Conservation (phyloP, 2,329 filamentous ascomycete species). For the Ophiostoma himal-ulmi region DNA sequence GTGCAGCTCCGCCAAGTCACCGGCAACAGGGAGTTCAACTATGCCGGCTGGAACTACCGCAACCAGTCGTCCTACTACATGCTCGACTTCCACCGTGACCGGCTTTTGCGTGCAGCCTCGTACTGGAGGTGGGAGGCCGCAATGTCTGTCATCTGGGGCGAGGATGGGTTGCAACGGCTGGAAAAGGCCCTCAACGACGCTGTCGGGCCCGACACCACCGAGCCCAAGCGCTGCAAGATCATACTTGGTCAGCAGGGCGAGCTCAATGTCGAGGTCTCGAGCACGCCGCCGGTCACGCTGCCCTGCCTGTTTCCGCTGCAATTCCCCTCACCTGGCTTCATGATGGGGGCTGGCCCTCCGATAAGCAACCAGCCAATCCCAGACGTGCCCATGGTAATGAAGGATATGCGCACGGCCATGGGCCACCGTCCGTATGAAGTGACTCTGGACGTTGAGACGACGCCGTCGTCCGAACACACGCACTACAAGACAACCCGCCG, state of each 20-base stretch:
- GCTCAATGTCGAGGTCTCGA: constrained; percentile 40
- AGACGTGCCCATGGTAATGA: neutral
- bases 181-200: constrained; percentile 30
- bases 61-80: constrained; percentile 66
- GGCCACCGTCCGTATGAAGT: constrained; percentile 37
- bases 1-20: constrained; percentile 45
- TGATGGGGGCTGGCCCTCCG: constrained; percentile 23
- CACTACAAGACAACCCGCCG: constrained; percentile 80
- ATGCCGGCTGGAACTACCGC: constrained; percentile 49
- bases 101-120: constrained; percentile 60
- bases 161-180: constrained; percentile 42
- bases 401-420: constrained; percentile 27
- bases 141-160: constrained; percentile 41
- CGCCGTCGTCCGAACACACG: constrained; percentile 57
- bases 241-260: constrained; percentile 46
- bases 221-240: constrained; percentile 49
- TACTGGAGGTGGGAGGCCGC: constrained; percentile 52
- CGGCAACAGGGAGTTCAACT: constrained; percentile 33
- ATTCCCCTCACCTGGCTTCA: constrained; percentile 43
- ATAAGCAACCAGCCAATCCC: neutral
- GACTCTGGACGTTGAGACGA: constrained; percentile 40
- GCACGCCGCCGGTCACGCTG: constrained; percentile 38
- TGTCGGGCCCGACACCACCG: constrained; percentile 9
- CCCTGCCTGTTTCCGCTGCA: constrained; percentile 52
- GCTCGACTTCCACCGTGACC: constrained; percentile 69